phyloP scores from a whole-genome alignment of 225 moss, liverwort and hornwort species.

The Pleurozium schreberi region DNA sequence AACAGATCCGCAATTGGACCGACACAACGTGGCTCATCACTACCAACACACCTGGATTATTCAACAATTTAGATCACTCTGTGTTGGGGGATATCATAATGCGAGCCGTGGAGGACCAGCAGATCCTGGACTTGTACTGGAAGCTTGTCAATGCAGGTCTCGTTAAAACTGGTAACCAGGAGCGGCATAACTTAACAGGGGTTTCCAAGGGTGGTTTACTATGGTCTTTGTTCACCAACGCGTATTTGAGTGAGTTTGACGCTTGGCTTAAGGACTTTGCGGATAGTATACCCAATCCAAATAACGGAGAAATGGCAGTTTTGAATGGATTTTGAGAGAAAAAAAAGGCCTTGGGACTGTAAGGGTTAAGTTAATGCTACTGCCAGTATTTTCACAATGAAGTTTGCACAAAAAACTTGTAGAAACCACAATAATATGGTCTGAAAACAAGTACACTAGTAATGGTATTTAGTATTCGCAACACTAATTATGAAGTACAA shows the following conservation, averaged over 20 bases:
- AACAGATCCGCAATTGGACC: slow-evolving; percentile 34
- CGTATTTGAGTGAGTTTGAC: slow-evolving; percentile 40
- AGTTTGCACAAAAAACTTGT: too few relatives aligned
- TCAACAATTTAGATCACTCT: slow-evolving; percentile 18
- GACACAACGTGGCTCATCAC: slow-evolving; percentile 39
- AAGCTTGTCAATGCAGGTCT: slow-evolving; percentile 45
- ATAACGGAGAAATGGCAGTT: too few relatives aligned
- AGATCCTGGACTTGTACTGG: slow-evolving; percentile 55
- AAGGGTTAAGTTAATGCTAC: too few relatives aligned
- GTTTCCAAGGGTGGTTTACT: slow-evolving; percentile 33
- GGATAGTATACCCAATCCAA: background rate
- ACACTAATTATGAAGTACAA: too few relatives aligned
- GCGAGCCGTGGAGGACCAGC: slow-evolving; percentile 40
- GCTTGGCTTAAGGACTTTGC: slow-evolving; percentile 14
- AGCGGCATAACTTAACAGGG: slow-evolving; percentile 34
- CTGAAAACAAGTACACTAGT: too few relatives aligned
- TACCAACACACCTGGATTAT: background rate
- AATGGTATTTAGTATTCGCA: too few relatives aligned
- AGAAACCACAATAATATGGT: too few relatives aligned
- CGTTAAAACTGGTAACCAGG: background rate
- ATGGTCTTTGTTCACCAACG: slow-evolving; percentile 34
- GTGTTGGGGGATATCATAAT: slow-evolving; percentile 22
- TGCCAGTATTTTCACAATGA: too few relatives aligned
- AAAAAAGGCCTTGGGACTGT: too few relatives aligned
- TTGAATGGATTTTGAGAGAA: too few relatives aligned